These are phyloP conservation scores for Metschnikowia noctiluminum DNA, from an alignment of 805 yeast genomes.

Conservation along the genomic window DNA sequence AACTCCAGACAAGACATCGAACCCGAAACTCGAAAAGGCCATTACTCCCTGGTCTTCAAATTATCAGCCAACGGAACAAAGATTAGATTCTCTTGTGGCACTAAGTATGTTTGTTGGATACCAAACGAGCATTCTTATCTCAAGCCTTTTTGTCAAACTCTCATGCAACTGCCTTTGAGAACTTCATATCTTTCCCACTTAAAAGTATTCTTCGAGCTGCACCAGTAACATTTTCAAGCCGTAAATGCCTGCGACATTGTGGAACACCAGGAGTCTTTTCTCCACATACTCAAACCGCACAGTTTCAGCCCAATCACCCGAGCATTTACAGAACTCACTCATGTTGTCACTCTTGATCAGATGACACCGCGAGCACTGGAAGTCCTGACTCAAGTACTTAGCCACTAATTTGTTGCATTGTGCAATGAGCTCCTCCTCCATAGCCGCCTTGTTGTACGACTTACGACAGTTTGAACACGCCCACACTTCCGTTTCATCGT, in stretches of 20 bases:
- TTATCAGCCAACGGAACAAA: too few species aligned
- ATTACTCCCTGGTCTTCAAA: too few species aligned
- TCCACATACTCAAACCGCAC: constrained; percentile 43
- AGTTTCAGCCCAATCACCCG: constrained; percentile 78
- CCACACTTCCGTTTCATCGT: constrained; percentile 52
- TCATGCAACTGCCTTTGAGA: too few species aligned
- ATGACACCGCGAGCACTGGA: constrained; percentile 75
- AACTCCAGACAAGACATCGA: too few species aligned
- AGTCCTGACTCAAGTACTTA: constrained; percentile 74
- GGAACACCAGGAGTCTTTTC: constrained; percentile 46
- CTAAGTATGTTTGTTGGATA: too few species aligned
- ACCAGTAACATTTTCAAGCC: constrained; percentile 54
- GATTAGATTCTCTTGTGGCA: too few species aligned
- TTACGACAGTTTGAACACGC: constrained; percentile 64
- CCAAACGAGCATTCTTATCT: too few species aligned
- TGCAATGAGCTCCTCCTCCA: constrained; percentile 78
- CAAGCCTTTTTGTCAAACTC: too few species aligned
- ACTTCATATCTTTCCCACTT: not conserved
- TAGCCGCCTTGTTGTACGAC: constrained; percentile 57
- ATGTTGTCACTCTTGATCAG: constrained; percentile 63
- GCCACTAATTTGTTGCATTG: constrained; percentile 55
- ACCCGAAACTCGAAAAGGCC: too few species aligned
- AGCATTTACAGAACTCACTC: constrained; percentile 76
- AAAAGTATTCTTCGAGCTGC: constrained; percentile 26
- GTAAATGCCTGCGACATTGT: constrained; percentile 57